Conservation (phyloP, 2,329 filamentous ascomycete genomes). For the Dactylella cylindrospora region DNA sequence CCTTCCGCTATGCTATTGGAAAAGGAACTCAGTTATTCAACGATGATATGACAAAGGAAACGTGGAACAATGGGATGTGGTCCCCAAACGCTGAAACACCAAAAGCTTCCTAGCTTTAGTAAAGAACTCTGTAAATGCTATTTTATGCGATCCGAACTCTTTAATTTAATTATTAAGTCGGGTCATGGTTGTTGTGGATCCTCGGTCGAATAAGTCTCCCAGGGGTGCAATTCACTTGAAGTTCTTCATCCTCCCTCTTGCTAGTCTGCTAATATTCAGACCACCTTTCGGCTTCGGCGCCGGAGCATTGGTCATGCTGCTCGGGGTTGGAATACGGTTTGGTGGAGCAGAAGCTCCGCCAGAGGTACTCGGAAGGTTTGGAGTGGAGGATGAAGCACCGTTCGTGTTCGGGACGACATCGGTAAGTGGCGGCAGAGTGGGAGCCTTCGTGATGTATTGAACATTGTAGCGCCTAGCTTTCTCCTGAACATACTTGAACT, state of each 20-base stretch:
- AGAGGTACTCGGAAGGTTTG: conserved; percentile 5
- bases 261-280: conserved; percentile 21
- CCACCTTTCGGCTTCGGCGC: conserved; percentile 31
- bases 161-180: too few relatives aligned
- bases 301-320: conserved; percentile 24
- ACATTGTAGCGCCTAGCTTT: conserved; percentile 64
- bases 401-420: conserved; percentile 21
- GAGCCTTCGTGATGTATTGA: conserved; percentile 45
- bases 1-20: conserved; percentile 43
- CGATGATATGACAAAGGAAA: too few relatives aligned
- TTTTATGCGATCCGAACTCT: too few relatives aligned
- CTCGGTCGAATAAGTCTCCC: background rate
- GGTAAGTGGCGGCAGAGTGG: conserved; percentile 34
- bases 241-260: conserved; percentile 31
- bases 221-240: conserved; percentile 7
- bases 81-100: too few relatives aligned
- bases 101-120: too few relatives aligned
- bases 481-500: conserved; percentile 90
- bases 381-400: conserved; percentile 17
- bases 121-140: too few relatives aligned
- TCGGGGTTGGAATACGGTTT: conserved; percentile 42
- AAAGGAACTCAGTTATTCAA: too few relatives aligned
- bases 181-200: too few relatives aligned
- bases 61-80: too few relatives aligned
- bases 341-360: conserved; percentile 15